phyloP scores from a whole-genome alignment of 352 stramenopile species.

The Phytophthora pluvialis region DNA sequence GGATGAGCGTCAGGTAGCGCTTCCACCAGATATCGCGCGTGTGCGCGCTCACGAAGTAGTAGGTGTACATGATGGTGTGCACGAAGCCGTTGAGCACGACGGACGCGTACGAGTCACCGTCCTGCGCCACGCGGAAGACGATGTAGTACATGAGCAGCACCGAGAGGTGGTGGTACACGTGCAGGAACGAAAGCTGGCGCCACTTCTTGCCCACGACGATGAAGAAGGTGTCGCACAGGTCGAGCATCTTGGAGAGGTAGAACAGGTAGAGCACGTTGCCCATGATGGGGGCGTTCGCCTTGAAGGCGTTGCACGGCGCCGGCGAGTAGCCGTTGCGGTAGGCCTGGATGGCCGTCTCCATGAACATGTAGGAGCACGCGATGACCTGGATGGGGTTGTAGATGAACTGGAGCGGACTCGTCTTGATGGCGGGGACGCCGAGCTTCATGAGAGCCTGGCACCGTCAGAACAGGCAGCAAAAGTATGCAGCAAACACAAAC shows the following conservation, averaged over 20 bases:
- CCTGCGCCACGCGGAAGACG: slow-evolving; percentile 91
- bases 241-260: slow-evolving; percentile 95
- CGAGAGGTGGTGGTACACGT: slow-evolving; percentile 97
- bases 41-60: slow-evolving; percentile 97
- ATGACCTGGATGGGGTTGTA: slow-evolving; percentile 96
- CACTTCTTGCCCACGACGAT: slow-evolving; percentile 97
- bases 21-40: slow-evolving; percentile 98
- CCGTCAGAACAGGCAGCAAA: slow-evolving; percentile 9
- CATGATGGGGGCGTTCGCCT: slow-evolving; percentile 85
- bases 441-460: slow-evolving; percentile 56
- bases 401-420: slow-evolving; percentile 85
- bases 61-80: slow-evolving; percentile 98
- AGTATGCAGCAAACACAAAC: slow-evolving; percentile 1
- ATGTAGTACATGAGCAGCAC: slow-evolving; percentile 97
- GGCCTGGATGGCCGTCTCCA: slow-evolving; percentile 89
- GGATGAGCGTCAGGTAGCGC: slow-evolving; percentile 93
- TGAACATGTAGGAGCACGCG: slow-evolving; percentile 93
- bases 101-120: slow-evolving; percentile 95
- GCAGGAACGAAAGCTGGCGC: slow-evolving; percentile 95
- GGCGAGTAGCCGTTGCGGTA: slow-evolving; percentile 90
- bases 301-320: slow-evolving; percentile 89
- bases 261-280: slow-evolving; percentile 95
- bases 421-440: slow-evolving; percentile 54
- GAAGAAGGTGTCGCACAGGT: slow-evolving; percentile 93
- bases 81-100: slow-evolving; percentile 96